A percentile compares a stretch with the other conserved stretches of the same genome.
phyloP scores from a whole-genome alignment of 2,329 filamentous ascomycete genomes.

The Fusarium buharicum region DNA sequence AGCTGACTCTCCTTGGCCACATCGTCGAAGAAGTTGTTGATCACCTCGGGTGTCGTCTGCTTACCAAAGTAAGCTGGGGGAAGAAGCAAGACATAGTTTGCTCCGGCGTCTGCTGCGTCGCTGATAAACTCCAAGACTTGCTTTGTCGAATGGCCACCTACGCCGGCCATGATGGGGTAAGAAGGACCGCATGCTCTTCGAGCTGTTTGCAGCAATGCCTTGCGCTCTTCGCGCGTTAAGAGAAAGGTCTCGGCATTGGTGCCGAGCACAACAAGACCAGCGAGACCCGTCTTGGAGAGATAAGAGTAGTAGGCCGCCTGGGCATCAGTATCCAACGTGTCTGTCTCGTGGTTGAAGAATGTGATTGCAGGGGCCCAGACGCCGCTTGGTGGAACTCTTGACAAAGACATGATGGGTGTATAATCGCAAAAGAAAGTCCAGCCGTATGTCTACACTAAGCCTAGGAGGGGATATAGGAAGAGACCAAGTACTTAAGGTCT shows the following conservation, averaged over 20 bases:
- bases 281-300: conserved; percentile 60
- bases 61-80: conserved; percentile 74
- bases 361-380: conserved; percentile 66
- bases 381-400: conserved; percentile 46
- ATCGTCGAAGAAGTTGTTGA: conserved; percentile 69
- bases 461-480: neutral
- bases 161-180: conserved; percentile 83
- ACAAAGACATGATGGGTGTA: conserved; percentile 23
- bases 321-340: conserved; percentile 58
- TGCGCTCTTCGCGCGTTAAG: conserved; percentile 67
- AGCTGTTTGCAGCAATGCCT: conserved; percentile 65
- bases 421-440: neutral
- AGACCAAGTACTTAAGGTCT: conserved; percentile 35
- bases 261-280: conserved; percentile 64
- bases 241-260: conserved; percentile 68
- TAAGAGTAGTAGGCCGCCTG: conserved; percentile 64
- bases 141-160: conserved; percentile 70
- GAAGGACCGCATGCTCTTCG: conserved; percentile 83
- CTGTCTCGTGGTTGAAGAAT: conserved; percentile 62
- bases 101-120: conserved; percentile 70
- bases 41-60: conserved; percentile 66
- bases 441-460: neutral
- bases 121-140: conserved; percentile 69
- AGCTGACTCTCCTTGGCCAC: conserved; percentile 62
- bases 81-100: conserved; percentile 69